Percentiles rank a stretch among this genome's conserved stretches.
phyloP scores from a whole-genome alignment of 805 yeast genomes.

The Metschnikowia peoriensis region DNA sequence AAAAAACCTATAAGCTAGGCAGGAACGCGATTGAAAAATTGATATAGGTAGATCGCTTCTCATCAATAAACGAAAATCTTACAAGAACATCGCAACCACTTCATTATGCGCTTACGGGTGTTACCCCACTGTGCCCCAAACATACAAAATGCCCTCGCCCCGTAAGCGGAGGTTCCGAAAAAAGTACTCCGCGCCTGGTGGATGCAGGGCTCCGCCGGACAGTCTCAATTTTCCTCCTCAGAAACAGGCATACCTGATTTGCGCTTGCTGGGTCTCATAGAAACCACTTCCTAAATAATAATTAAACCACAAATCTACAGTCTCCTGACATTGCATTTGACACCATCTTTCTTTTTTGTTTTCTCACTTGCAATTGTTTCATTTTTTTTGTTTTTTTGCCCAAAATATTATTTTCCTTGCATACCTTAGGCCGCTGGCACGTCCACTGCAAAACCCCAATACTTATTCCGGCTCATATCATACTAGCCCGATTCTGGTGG shows the following conservation, averaged over 20 bases:
- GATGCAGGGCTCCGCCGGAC: conserved; percentile 7
- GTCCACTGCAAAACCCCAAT: no score
- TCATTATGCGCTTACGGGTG: not conserved
- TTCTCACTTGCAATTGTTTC: no score
- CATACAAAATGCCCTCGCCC: not conserved
- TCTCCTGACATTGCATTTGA: no score
- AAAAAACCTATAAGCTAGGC: no score
- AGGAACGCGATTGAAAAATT: no score
- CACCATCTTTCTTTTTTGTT: no score
- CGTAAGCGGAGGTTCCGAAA: not conserved
- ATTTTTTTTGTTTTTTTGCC: no score
- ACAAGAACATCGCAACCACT: not conserved
- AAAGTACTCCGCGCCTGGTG: conserved; percentile 4
- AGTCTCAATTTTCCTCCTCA: conserved; percentile 1
- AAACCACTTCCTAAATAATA: not conserved
- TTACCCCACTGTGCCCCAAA: not conserved
- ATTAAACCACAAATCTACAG: not conserved
- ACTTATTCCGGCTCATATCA: not conserved
- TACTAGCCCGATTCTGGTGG: not conserved
- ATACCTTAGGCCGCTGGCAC: no score
- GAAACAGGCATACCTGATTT: conserved; percentile 5
- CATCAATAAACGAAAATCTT: no score
- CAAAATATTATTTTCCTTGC: no score
- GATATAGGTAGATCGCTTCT: no score
- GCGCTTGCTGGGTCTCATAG: conserved; percentile 5